Base-by-base conservation (phyloP, 225 moss, liverwort and hornwort genomes). In the Anthoceros angustus region DNA sequence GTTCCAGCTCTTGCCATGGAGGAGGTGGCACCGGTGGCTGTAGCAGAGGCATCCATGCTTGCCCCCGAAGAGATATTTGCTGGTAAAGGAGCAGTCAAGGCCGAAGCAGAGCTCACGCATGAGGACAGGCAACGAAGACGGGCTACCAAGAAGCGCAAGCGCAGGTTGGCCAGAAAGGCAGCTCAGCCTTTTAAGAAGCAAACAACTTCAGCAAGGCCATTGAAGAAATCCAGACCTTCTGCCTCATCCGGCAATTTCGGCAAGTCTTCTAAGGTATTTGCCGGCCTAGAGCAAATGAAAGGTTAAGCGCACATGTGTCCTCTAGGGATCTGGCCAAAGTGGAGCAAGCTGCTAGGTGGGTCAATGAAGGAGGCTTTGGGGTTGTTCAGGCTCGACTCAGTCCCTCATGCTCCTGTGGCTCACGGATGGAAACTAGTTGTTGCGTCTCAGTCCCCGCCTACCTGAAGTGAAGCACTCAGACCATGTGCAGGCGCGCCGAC, bases 1-100 rank as follows among this genome's bases (percentile, higher is more conserved):
- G 84, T 98, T 20, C 92, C 98, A 66, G 88, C 98, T 5, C 89
- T 98, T 71, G 82, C 87, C 39, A 98, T 98, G 98, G 98, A 98
- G 76, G 98, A 98, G 87, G 91, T 95, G 74, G 98, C 91, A 61
- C 92, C 92, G 26, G 43, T 92, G 65, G 86, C 87, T 43, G 71
- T 98, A 16, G 88, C 98, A 61, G 92, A 89, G 63, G 98, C 87
- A 46, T 87, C 92, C 23, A 84, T 98, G 92, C 83, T 98, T 74
- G 92, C 98, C 39, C 98, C 98, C n/a, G 89, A 98, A 73, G 98
- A 98, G 77, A 78, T 98, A 16, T 98, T 85, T 67, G 82, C 74
- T 67, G 89, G 87, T 68, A 79, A 79, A 40, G 86, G 80, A 26
- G 81, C 84, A 65, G 71, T 92, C 6, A 85, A 88, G 75, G 98